Percentiles rank a stretch among this genome's conserved stretches.
Conservation (phyloP, 345 rosid genomes). For the Populus ilicifolia region DNA sequence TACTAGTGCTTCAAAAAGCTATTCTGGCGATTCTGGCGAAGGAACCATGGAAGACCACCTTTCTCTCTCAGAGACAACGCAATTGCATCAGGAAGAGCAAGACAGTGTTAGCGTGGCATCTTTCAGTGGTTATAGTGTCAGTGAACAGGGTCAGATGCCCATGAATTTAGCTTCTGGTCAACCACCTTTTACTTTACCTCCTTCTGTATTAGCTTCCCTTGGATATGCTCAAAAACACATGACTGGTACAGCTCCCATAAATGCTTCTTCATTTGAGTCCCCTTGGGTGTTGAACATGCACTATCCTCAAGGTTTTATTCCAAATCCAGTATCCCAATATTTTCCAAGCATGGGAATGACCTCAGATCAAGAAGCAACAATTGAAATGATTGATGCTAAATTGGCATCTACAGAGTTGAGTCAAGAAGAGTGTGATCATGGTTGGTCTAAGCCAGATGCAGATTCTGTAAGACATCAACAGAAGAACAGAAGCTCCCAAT, state of each 20-base stretch:
- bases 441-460: slow-evolving; percentile 7
- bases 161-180: slow-evolving; percentile 11
- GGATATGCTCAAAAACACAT: slow-evolving; percentile 11
- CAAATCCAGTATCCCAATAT: neutral
- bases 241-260: slow-evolving; percentile 6
- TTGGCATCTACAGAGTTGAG: slow-evolving; percentile 3
- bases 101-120: slow-evolving; percentile 14
- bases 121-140: slow-evolving; percentile 7
- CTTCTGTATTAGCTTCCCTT: slow-evolving; percentile 4
- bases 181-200: neutral
- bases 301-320: slow-evolving; percentile 7
- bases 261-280: neutral
- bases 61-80: slow-evolving; percentile 7
- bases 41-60: neutral
- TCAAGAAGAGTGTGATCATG: slow-evolving; percentile 4
- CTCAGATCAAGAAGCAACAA: slow-evolving; percentile 8
- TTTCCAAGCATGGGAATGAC: slow-evolving; percentile 13
- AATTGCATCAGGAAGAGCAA: slow-evolving; percentile 21
- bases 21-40: neutral
- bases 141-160: slow-evolving; percentile 9
- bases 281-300: slow-evolving; percentile 14
- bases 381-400: slow-evolving; percentile 2
- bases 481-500: neutral
- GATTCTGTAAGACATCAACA: slow-evolving; percentile 1
- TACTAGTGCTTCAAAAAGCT: slow-evolving; percentile 6